Conservation (phyloP, 331 rosid species). For the Pyrus hybrid region DNA sequence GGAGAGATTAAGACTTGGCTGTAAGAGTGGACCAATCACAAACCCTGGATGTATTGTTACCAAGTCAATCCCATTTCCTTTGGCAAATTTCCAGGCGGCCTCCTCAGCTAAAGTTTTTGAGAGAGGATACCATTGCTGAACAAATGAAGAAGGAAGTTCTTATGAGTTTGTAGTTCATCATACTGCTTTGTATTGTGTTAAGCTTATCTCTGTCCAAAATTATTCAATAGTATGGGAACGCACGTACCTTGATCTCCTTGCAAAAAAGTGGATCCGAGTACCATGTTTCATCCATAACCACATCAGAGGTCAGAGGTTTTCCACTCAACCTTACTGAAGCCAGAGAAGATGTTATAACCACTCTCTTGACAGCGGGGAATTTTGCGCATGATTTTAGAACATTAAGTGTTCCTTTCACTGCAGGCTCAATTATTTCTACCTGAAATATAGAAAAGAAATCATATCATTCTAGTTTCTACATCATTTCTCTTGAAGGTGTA, state of each 20-base stretch:
- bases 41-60: background rate
- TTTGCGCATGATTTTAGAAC: conserved; percentile 43
- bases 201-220: background rate
- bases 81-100: conserved; percentile 11
- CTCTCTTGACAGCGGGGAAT: conserved; percentile 11
- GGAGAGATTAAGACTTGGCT: conserved; percentile 1
- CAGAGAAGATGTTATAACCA: conserved; percentile 32
- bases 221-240: background rate
- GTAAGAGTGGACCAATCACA: conserved; percentile 15
- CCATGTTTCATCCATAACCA: conserved; percentile 45
- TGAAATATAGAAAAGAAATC: conserved; percentile 12
- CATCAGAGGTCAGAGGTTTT: conserved; percentile 32
- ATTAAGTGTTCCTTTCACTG: conserved; percentile 46
- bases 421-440: conserved; percentile 48
- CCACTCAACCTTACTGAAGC: conserved; percentile 21
- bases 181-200: background rate
- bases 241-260: conserved; percentile 18
- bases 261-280: conserved; percentile 26
- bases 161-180: background rate
- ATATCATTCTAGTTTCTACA: too few relatives aligned
- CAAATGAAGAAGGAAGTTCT: background rate
- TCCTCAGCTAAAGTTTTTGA: conserved; percentile 23
- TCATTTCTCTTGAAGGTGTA: too few relatives aligned
- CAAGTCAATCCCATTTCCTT: conserved; percentile 8
- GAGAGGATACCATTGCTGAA: conserved; percentile 9